A percentile compares a stretch with the other conserved stretches of the same genome.
Evolutionary conservation across 1,139 yeast genomes (phyloP).

Genomic region (Scheffersomyces illinoinensis): DNA sequence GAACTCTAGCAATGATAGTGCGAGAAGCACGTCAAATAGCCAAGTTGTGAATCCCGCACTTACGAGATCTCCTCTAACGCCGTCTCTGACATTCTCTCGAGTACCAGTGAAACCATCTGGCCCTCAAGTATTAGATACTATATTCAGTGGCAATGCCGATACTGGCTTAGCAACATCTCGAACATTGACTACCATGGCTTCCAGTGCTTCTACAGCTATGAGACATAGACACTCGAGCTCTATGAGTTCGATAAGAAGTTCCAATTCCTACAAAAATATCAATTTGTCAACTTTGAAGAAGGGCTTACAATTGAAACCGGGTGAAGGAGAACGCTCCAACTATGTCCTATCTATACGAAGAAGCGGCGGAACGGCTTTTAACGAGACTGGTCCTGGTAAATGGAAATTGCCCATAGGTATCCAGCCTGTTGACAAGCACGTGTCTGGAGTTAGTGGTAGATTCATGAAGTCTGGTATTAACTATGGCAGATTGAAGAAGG

Average conservation of each 20-base stretch:
- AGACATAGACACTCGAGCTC: slow-evolving; percentile 29
- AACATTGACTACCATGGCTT: neutral
- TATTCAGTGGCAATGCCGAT: neutral
- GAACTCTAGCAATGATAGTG: neutral
- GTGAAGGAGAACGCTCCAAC: slow-evolving; percentile 53
- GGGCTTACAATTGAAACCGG: slow-evolving; percentile 39
- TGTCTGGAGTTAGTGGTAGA: slow-evolving; percentile 27
- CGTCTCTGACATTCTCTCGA: neutral
- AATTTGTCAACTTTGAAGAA: slow-evolving; percentile 41
- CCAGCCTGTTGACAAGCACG: slow-evolving; percentile 40
- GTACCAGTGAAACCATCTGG: neutral
- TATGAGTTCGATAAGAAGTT: slow-evolving; percentile 38
- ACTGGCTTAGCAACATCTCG: slow-evolving; percentile 2
- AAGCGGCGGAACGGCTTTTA: slow-evolving; percentile 55
- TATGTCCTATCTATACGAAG: slow-evolving; percentile 58
- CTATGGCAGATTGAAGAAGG: slow-evolving; percentile 27
- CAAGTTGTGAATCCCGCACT: neutral
- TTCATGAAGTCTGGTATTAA: slow-evolving; percentile 33
- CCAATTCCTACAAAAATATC: slow-evolving; percentile 36
- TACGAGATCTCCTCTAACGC: neutral
- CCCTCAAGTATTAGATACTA: neutral
- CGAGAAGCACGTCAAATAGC: neutral
- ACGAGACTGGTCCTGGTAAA: slow-evolving; percentile 53
- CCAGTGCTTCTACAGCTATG: neutral
- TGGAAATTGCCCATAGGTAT: slow-evolving; percentile 73